Percentiles rank a stretch among this genome's conserved stretches.
phyloP scores from a whole-genome alignment of 306 rosid species.

The Dryas alaskensis region DNA sequence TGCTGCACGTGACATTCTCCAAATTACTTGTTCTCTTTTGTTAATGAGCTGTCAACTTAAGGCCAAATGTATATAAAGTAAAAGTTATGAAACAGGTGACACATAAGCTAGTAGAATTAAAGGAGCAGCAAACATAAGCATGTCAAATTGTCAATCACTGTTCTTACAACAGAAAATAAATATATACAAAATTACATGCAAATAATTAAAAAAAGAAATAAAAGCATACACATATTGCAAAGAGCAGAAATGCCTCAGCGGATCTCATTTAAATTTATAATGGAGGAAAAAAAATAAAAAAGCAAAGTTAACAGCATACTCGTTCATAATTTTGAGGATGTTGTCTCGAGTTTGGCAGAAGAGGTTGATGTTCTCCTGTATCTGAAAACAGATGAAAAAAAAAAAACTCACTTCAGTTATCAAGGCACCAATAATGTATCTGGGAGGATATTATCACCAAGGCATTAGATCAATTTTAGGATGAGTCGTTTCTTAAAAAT shows the following conservation, averaged over 20 bases:
- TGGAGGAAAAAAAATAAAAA: conserved; percentile 4
- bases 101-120: background rate
- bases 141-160: background rate
- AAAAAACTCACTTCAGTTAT: background rate
- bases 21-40: background rate
- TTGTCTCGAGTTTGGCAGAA: conserved; percentile 82
- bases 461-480: no score
- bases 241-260: background rate
- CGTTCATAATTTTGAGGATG: conserved; percentile 75
- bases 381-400: conserved; percentile 45
- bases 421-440: background rate
- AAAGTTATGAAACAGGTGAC: background rate
- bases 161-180: background rate
- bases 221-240: background rate
- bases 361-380: conserved; percentile 77
- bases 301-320: conserved; percentile 49
- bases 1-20: background rate
- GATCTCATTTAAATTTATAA: background rate
- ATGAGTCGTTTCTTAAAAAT: no score
- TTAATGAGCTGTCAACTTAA: background rate
- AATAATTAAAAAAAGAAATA: background rate
- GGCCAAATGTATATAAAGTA: background rate
- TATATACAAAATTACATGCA: background rate
- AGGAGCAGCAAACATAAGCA: background rate
- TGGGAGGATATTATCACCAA: background rate